Evolutionary conservation across 2,329 filamentous ascomycete species (phyloP).

Genomic region (Venturia asperata): DNA sequence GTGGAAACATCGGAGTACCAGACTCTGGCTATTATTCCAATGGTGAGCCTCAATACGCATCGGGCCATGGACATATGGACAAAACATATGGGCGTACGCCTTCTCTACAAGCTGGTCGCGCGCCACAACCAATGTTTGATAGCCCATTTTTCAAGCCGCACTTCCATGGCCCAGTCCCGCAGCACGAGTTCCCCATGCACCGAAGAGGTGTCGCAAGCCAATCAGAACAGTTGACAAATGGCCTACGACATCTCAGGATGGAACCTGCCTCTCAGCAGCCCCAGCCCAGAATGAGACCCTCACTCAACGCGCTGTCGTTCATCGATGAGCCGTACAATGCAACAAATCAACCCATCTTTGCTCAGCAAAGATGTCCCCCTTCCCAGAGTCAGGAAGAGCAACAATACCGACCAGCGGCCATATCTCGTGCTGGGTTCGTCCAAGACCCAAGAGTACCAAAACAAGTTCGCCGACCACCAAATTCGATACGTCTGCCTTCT

Average conservation of each 20-base stretch:
- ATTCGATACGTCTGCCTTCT: constrained; percentile 10
- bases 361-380: background rate
- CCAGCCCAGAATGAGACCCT: background rate
- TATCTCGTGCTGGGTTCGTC: background rate
- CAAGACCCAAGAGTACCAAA: constrained; percentile 2
- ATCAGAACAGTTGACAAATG: background rate
- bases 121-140: background rate
- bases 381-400: background rate
- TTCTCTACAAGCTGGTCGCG: background rate
- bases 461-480: background rate
- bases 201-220: background rate
- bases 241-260: background rate
- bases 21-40: constrained; percentile 7
- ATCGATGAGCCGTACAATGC: constrained; percentile 14
- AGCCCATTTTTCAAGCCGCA: constrained; percentile 1
- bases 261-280: background rate
- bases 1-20: background rate
- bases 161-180: background rate
- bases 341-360: constrained; percentile 15
- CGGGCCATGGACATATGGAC: background rate
- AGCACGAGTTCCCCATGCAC: background rate
- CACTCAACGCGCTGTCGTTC: constrained; percentile 19
- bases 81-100: background rate
- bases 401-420: background rate
- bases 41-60: background rate